Base-by-base conservation (phyloP, 805 yeast species). In the Hanseniaspora hatyaiensis region DNA sequence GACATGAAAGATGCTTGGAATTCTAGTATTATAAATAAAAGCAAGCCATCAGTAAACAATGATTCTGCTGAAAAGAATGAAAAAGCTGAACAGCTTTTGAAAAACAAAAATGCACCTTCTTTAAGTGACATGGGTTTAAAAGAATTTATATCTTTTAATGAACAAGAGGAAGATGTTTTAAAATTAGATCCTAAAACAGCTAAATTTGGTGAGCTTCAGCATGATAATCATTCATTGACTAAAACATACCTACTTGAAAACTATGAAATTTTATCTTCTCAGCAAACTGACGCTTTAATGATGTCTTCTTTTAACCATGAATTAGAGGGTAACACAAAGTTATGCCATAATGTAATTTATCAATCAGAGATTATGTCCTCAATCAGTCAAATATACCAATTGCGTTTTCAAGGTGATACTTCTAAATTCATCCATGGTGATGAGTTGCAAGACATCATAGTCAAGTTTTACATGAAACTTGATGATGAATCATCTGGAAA, bases 1-100 rank as follows among this genome's bases (percentile, higher is more conserved):
- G 98, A 89, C 64, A 73, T 87, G 34, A 92, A 78, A 55, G 86
- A 92, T 12, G 97, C 96, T 0, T 92, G 85, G 69, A 94, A 89
- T 60, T 76, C 83, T 36, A 81, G 95, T 0, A 75, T 84, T 54
- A 62, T 86, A 59, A 85, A 86, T 62, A 82, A 78, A 67, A 64
- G n/a, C 16, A 16, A 19, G 9, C 30, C 30, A n/a, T 36, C 50
- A 15, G 31, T n/a, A n/a, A n/a, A n/a, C n/a, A n/a, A n/a, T n/a
- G n/a, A n/a, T n/a, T n/a, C 54, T 28, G 40, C 31, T 22, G 47
- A 42, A 24, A 19, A 42, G 22, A 29, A 50, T 16, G 18, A 33
- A 5, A 11, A 26, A 26, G 29, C 11, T 26, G 29, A 6, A 22
- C 52, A n/a, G 15, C 40, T 16, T 3, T 3, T n/a, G 19, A 9